Evolutionary conservation across 2,329 filamentous ascomycete species (phyloP), one percentile per base, ranked within the genome.

Genomic region (Aureobasidium musti): DNA sequence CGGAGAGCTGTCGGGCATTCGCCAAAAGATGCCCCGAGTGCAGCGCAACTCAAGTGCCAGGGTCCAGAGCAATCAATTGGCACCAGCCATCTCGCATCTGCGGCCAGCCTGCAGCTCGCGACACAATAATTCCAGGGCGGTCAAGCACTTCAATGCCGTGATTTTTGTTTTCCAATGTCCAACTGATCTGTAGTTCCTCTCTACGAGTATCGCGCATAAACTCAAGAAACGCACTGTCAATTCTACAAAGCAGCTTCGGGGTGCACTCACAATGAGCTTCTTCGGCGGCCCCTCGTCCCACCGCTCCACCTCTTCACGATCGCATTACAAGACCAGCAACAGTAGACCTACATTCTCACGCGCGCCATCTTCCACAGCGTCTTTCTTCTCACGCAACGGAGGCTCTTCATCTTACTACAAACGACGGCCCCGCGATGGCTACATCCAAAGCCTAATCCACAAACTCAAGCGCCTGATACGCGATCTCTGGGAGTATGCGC

Each of bases 401-500:
- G 60, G 63, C 49, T 89, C 83, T 8, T 86, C 84, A 13, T 87
- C 90, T 75, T 93, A 92, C 79, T 91, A 91, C 75, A 90, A 91
- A 74, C 90, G 91, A 21, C 80, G 83, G 3, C 91, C 94, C 2
- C 90, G 94, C 71, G 84, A 87, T 68, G 89, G 88, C 74, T 97
- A 96, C 80, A 79, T 97, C 69, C 81, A 87, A 66, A 87, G 89
- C 71, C 83, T 92, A 54, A 84, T 91, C 77, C 86, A 86, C 77
- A 89, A 91, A 73, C 86, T 97, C 68, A 89, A 89, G 75, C 87
- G 89, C 50, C 86, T 97, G 69, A 80, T 97, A 67, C 89, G 90
- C 73, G 89, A 96, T 75, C 87, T 97, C 10, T 83, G 89, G 76
- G 86, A 89, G 76, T 96, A 94, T 79, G 90, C 91, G 73, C 89